These are phyloP conservation scores for Claviceps capensis DNA, from an alignment of 2,329 filamentous ascomycete genomes.

Conservation along the genomic window DNA sequence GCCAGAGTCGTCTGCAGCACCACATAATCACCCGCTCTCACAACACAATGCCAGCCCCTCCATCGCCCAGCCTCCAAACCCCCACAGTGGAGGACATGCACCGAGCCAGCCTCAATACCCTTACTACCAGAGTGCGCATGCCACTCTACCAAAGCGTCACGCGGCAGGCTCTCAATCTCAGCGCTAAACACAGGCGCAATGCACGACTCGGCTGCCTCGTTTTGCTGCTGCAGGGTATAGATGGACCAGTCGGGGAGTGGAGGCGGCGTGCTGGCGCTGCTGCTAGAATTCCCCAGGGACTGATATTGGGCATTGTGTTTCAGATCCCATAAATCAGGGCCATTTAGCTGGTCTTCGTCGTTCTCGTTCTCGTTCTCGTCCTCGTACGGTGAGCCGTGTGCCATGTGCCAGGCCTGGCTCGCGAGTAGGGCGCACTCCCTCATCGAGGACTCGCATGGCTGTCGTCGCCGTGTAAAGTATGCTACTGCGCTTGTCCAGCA, in stretches of 20 bases:
- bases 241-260: slow-evolving; percentile 42
- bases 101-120: slow-evolving; percentile 14
- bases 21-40: slow-evolving; percentile 9
- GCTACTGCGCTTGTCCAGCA: slow-evolving; percentile 67
- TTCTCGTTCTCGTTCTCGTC: slow-evolving; percentile 30
- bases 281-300: slow-evolving; percentile 21
- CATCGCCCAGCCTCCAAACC: slow-evolving; percentile 11
- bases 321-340: slow-evolving; percentile 55
- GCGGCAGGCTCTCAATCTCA: slow-evolving; percentile 65
- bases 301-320: slow-evolving; percentile 41
- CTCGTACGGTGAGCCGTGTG: slow-evolving; percentile 21
- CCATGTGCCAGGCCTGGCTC: slow-evolving; percentile 32
- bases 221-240: slow-evolving; percentile 23
- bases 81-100: slow-evolving; percentile 11
- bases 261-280: slow-evolving; percentile 11
- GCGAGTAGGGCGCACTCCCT: slow-evolving; percentile 27
- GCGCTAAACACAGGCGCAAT: slow-evolving; percentile 59
- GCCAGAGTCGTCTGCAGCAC: slow-evolving; percentile 20
- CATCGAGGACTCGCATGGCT: slow-evolving; percentile 15
- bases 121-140: slow-evolving; percentile 51
- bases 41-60: slow-evolving; percentile 17
- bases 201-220: slow-evolving; percentile 18
- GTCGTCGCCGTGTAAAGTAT: slow-evolving; percentile 43
- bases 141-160: slow-evolving; percentile 70
- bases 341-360: slow-evolving; percentile 26